Conservation (phyloP, 148 eudicot genomes). For the Dianthus caryophyllus region DNA sequence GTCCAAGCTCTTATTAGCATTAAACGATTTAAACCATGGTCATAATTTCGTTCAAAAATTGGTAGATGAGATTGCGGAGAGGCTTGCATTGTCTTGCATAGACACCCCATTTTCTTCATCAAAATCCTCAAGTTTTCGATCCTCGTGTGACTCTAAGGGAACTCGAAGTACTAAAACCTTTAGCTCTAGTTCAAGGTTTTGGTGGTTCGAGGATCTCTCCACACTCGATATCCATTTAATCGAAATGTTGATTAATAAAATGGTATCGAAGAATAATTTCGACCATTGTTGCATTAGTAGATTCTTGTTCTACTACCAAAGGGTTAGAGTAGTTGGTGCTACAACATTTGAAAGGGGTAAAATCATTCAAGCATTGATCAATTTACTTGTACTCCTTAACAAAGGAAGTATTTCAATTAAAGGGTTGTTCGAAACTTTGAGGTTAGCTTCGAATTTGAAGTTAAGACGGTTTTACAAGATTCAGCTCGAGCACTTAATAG, state of each 20-base stretch:
- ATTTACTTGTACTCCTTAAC: slow-evolving; percentile 37
- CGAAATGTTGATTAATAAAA: slow-evolving; percentile 29
- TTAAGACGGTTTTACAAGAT: slow-evolving; percentile 17
- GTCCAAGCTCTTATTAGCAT: slow-evolving; percentile 61
- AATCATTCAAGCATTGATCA: slow-evolving; percentile 32
- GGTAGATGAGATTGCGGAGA: slow-evolving; percentile 33
- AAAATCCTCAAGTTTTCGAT: slow-evolving; percentile 35
- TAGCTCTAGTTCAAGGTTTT: slow-evolving; percentile 18
- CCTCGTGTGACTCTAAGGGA: slow-evolving; percentile 43
- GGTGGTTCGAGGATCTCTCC: slow-evolving; percentile 59
- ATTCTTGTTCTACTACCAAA: slow-evolving; percentile 46
- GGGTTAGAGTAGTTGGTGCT: slow-evolving; percentile 18
- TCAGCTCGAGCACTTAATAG: slow-evolving; percentile 47
- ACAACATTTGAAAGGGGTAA: slow-evolving; percentile 23
- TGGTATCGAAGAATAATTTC: slow-evolving; percentile 37
- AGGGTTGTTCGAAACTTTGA: slow-evolving; percentile 33
- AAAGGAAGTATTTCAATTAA: slow-evolving; percentile 32
- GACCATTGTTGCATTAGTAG: slow-evolving; percentile 40
- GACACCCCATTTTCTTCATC: slow-evolving; percentile 34
- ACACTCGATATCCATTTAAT: slow-evolving; percentile 29
- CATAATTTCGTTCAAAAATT: slow-evolving; percentile 30
- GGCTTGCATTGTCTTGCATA: slow-evolving; percentile 20
- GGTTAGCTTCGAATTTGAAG: slow-evolving; percentile 30
- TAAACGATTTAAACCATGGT: slow-evolving; percentile 30
- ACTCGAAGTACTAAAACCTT: slow-evolving; percentile 21